These are phyloP conservation scores for Cryptosporidium muris DNA, from an alignment of 169 alveolate species.

Conservation along the genomic window DNA sequence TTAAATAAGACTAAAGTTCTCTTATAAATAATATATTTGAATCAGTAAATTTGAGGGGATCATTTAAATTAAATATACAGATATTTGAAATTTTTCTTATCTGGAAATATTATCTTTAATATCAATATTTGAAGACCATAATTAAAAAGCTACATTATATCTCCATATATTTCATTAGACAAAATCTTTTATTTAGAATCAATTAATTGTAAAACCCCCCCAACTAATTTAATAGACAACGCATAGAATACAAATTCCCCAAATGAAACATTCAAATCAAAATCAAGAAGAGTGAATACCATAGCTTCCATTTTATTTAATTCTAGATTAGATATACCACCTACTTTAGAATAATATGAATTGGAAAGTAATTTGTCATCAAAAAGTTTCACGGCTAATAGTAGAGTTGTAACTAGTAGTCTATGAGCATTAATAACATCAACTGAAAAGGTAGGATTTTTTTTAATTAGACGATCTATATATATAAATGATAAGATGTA, in stretches of 20 bases:
- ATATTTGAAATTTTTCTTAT: too few species aligned
- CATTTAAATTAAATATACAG: too few species aligned
- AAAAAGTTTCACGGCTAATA: slow-evolving; percentile 24
- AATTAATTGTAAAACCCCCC: background rate
- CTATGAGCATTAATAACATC: slow-evolving; percentile 53
- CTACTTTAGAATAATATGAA: slow-evolving; percentile 37
- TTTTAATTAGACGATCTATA: slow-evolving; percentile 40
- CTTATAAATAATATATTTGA: too few species aligned
- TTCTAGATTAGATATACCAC: slow-evolving; percentile 50
- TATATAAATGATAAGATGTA: slow-evolving; percentile 42
- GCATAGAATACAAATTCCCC: slow-evolving; percentile 42
- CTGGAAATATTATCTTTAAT: too few species aligned
- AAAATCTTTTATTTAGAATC: too few species aligned
- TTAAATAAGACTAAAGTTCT: too few species aligned
- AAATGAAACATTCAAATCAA: slow-evolving; percentile 16
- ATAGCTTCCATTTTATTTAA: slow-evolving; percentile 27
- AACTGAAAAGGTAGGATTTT: slow-evolving; percentile 36
- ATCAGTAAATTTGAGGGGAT: too few species aligned
- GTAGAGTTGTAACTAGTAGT: slow-evolving; percentile 33
- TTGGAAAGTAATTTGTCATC: slow-evolving; percentile 54
- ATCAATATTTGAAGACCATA: too few species aligned
- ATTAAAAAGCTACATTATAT: too few species aligned
- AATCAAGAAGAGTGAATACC: slow-evolving; percentile 27
- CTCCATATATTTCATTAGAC: too few species aligned
- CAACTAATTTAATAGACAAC: slow-evolving; percentile 32